These are phyloP conservation scores for Ganoderma leucocontextum DNA, from an alignment of 1,284 basidiomycete species.

Conservation along the genomic window DNA sequence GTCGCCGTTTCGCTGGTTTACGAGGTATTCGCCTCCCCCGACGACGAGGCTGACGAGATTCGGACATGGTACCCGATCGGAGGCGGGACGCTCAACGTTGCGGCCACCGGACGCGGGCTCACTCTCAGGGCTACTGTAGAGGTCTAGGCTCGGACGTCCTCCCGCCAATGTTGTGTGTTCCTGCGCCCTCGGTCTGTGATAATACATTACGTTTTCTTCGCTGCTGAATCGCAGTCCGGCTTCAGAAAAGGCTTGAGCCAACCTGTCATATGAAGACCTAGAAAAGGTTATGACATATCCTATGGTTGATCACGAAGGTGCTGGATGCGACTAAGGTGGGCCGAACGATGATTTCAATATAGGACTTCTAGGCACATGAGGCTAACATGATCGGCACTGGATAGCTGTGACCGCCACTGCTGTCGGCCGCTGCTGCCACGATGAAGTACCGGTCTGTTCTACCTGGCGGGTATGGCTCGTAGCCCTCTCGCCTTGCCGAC, in stretches of 20 bases:
- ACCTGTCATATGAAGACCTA: background rate
- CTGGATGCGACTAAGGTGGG: too few relatives aligned
- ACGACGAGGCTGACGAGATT: background rate
- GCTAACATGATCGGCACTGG: background rate
- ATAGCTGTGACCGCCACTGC: background rate
- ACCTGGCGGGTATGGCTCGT: background rate
- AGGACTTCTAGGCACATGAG: background rate
- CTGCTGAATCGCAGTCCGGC: background rate
- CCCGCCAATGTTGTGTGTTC: background rate
- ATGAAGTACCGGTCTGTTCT: background rate
- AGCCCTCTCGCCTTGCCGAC: background rate
- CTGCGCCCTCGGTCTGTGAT: background rate
- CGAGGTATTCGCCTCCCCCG: background rate
- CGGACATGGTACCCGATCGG: slow-evolving; percentile 1
- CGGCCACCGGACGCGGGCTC: background rate
- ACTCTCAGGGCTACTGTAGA: background rate
- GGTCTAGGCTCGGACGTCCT: background rate
- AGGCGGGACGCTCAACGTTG: background rate
- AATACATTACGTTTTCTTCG: background rate
- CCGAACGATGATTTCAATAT: too few relatives aligned
- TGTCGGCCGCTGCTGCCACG: background rate
- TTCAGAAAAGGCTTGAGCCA: too few relatives aligned
- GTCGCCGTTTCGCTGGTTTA: slow-evolving; percentile 2
- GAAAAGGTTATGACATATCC: background rate
- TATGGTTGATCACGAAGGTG: too few relatives aligned